Conservation (phyloP, 495 filamentous ascomycete species). For the Podospora sp. region DNA sequence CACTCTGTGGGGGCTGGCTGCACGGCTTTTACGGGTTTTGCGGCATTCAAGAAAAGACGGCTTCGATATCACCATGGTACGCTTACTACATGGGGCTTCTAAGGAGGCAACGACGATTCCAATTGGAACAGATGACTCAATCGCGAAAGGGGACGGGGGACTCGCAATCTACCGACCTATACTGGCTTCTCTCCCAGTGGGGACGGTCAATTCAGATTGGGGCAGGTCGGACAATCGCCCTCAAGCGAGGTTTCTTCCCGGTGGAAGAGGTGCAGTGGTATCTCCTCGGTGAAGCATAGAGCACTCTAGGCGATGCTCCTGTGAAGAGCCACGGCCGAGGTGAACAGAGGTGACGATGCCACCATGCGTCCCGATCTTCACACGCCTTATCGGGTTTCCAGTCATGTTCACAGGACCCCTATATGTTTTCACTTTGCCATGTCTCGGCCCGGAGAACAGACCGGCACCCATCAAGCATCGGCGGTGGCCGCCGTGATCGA, state of each 20-base stretch:
- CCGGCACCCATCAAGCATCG: background rate
- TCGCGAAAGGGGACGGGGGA: background rate
- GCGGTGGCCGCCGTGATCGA: background rate
- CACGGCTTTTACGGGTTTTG: background rate
- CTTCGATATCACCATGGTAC: background rate
- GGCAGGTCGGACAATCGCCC: no score
- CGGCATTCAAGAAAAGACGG: background rate
- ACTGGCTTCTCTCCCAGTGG: no score
- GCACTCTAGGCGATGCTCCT: no score
- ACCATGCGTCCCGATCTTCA: background rate
- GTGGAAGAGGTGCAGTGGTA: no score
- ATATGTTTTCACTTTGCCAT: background rate
- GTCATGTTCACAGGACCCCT: background rate
- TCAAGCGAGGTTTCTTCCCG: no score
- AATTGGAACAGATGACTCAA: background rate
- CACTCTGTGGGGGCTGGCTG: background rate
- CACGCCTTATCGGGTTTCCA: background rate
- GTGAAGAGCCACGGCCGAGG: background rate
- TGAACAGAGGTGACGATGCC: background rate
- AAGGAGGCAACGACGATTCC: background rate
- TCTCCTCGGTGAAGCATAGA: no score
- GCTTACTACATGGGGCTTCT: background rate
- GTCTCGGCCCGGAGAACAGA: constrained; percentile 1
- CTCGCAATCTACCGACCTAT: background rate
- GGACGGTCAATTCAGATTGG: no score